phyloP scores from a whole-genome alignment of 2,329 filamentous ascomycete species.

The Apiospora saccharicola region DNA sequence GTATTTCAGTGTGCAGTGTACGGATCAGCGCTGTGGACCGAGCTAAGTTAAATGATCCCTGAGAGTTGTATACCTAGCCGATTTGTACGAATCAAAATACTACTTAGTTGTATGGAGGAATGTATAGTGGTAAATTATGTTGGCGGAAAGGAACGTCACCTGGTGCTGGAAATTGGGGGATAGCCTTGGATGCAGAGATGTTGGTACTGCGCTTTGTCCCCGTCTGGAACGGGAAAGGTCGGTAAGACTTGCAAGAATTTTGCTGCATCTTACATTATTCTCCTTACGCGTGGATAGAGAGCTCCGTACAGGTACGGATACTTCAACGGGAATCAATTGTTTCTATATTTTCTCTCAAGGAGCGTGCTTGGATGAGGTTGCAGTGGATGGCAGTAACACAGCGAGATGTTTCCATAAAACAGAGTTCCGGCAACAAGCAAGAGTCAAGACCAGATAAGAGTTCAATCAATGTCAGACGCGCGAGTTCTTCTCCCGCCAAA shows the following conservation, averaged over 20 bases:
- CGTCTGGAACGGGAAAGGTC: background rate
- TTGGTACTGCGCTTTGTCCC: conserved; percentile 9
- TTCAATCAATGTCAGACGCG: background rate
- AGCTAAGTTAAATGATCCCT: no score
- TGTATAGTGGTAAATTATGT: background rate
- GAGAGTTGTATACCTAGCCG: no score
- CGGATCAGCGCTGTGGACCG: no score
- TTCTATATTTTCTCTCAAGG: background rate
- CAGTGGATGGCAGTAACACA: background rate
- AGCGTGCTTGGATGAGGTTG: background rate
- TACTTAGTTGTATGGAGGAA: background rate
- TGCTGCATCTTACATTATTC: background rate
- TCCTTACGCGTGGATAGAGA: background rate
- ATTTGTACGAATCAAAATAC: background rate
- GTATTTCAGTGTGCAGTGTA: no score
- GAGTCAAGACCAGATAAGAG: conserved; percentile 8
- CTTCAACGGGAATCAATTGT: background rate
- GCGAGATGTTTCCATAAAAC: background rate
- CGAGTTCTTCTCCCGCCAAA: background rate
- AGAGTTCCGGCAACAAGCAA: background rate
- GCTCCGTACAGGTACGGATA: background rate
- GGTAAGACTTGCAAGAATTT: background rate
- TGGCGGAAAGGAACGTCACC: background rate
- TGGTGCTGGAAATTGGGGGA: background rate
- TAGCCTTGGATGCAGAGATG: background rate